These are phyloP conservation scores for Cladosporium phlei DNA, from an alignment of 2,329 filamentous ascomycete genomes.

Conservation along the genomic window DNA sequence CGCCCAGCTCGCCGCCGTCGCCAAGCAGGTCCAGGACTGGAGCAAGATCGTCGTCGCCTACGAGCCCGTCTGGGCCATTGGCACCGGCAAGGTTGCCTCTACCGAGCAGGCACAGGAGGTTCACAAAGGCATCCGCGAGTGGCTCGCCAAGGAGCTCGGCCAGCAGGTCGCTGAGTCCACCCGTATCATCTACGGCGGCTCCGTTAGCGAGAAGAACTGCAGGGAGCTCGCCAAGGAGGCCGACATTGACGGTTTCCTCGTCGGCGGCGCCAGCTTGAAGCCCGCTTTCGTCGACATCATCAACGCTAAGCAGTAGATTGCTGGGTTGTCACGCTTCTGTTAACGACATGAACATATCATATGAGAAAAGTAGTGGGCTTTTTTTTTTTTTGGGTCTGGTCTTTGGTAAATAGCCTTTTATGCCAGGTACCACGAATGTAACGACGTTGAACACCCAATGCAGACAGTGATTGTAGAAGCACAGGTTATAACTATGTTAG, in stretches of 20 bases:
- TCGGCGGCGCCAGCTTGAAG: conserved; percentile 94
- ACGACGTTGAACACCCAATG: conserved; percentile 23
- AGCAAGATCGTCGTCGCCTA: conserved; percentile 93
- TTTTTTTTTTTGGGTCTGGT: too few relatives aligned
- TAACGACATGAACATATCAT: conserved; percentile 1
- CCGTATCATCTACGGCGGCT: conserved; percentile 92
- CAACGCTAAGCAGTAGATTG: conserved; percentile 48
- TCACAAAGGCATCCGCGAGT: conserved; percentile 84
- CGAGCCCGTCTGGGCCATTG: conserved; percentile 94
- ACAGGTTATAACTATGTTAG: too few relatives aligned
- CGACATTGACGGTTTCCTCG: conserved; percentile 97
- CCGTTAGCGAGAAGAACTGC: conserved; percentile 98
- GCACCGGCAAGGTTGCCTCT: conserved; percentile 88
- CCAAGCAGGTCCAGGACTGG: conserved; percentile 79
- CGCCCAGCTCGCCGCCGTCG: conserved; percentile 76
- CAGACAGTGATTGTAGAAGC: too few relatives aligned
- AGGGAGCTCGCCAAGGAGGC: conserved; percentile 82
- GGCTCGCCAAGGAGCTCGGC: conserved; percentile 72
- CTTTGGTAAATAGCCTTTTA: too few relatives aligned
- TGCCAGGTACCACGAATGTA: conserved; percentile 10
- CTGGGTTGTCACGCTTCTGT: conserved; percentile 1
- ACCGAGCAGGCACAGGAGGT: conserved; percentile 90
- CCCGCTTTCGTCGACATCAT: conserved; percentile 77
- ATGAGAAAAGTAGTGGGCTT: conserved; percentile 4
- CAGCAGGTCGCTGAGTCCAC: conserved; percentile 77